Conservation (phyloP, 2,329 filamentous ascomycete genomes). For the Fusarium incarnatum region DNA sequence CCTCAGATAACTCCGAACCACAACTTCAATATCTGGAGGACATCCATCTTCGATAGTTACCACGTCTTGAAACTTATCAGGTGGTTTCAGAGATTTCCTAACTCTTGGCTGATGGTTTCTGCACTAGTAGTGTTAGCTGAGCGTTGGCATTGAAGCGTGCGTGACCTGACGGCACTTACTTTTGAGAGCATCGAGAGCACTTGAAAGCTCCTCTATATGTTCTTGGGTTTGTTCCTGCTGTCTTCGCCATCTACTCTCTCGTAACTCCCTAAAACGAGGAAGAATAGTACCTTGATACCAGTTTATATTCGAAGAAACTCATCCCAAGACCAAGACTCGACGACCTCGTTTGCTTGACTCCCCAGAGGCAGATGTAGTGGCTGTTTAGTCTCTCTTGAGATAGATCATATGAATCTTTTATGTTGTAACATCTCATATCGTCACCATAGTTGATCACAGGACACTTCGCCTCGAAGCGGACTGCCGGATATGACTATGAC, state of each 20-base stretch:
- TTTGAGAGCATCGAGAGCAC: background rate
- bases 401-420: background rate
- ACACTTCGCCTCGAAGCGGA: background rate
- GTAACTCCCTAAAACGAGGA: background rate
- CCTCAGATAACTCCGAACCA: background rate
- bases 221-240: background rate
- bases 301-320: background rate
- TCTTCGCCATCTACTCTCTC: background rate
- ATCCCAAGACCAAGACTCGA: slow-evolving; percentile 1
- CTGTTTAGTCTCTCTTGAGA: background rate
- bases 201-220: background rate
- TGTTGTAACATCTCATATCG: background rate
- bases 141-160: background rate
- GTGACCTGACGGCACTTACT: background rate
- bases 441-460: background rate
- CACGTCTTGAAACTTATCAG: background rate
- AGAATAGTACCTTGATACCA: slow-evolving; percentile 2
- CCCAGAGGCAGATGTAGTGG: slow-evolving; percentile 3
- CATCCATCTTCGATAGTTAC: background rate
- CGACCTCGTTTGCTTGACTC: background rate
- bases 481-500: background rate
- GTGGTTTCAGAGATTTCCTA: background rate
- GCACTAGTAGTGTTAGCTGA: background rate
- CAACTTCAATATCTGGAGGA: background rate
- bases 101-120: background rate